Evolutionary conservation across 2,329 filamentous ascomycete species (phyloP), one percentile per base, ranked within the genome.

Genomic region (Alternaria brassicicola): DNA sequence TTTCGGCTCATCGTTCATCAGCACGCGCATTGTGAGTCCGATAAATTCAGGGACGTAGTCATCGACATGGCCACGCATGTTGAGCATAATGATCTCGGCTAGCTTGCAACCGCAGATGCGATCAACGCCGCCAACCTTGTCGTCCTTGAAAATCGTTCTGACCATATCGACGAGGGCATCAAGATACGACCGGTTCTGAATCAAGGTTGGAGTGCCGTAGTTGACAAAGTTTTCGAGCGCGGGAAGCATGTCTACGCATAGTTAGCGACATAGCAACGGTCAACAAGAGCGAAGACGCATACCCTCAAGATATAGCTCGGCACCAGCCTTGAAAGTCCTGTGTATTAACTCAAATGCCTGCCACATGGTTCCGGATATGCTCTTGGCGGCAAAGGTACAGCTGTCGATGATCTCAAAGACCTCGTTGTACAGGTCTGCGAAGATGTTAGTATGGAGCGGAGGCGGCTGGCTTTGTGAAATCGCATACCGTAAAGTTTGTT

Each of bases 351-450:
- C 93, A 76, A 99, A 99, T 2, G 95, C 94, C 78, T 94, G 89
- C 95, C 95, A 99, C 95, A 99, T 99, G 39, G 92, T 96, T 9
- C 90, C 88, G 1, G 95, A 97, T 67, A 99, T 98, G 57, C 87
- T 86, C 83, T 98, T 99, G 62, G 95, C 94, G 10, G 95, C 92
- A 76, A 98, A 99, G 7, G 95, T 99, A 83, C 95, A 99, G 83
- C 93, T 97, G 78, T 99, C 95, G 69, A 99, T 96, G 70, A 99
- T 99, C 80, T 99, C 95, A 68, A 99, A 99, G 5, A 98, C 88
- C 76, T 99, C 95, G 76, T 98, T 99, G 79, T 97, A 99, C 21
- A 99, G 82, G 78, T 99, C 90, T 90, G 39, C 31, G 39, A 53
- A 31, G 31, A 66, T 38, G 71, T 74, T 65, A 72, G 51, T 59